Evolutionary conservation across 2,329 filamentous ascomycete species (phyloP).

Genomic region (Phaeophleospora eucalypticola): DNA sequence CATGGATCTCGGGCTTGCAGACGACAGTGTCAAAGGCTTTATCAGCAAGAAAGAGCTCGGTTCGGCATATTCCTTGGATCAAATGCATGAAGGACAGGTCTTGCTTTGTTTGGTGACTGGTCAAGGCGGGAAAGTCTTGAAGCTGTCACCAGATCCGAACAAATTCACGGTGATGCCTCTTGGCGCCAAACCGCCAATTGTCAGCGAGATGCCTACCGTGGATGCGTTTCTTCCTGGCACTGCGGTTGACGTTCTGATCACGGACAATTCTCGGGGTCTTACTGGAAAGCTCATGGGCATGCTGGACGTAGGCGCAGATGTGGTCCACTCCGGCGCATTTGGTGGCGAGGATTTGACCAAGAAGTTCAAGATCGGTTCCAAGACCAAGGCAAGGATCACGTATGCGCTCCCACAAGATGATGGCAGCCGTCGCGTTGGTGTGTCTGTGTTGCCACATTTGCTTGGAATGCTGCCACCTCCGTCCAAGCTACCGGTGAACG

Average conservation of each 20-base stretch:
- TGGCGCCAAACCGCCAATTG: slow-evolving; percentile 27
- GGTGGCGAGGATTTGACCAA: slow-evolving; percentile 64
- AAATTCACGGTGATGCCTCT: slow-evolving; percentile 22
- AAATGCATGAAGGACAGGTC: slow-evolving; percentile 76
- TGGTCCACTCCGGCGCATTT: slow-evolving; percentile 79
- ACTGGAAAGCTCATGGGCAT: slow-evolving; percentile 88
- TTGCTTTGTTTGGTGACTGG: slow-evolving; percentile 77
- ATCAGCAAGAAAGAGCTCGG: slow-evolving; percentile 80
- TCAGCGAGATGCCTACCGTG: slow-evolving; percentile 77
- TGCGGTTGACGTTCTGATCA: slow-evolving; percentile 78
- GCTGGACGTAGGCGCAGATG: slow-evolving; percentile 83
- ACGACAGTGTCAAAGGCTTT: slow-evolving; percentile 70
- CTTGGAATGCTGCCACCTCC: slow-evolving; percentile 54
- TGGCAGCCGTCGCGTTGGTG: slow-evolving; percentile 70
- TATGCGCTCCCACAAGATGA: slow-evolving; percentile 80
- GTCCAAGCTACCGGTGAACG: slow-evolving; percentile 34
- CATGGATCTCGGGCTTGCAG: slow-evolving; percentile 81
- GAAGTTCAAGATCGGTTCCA: slow-evolving; percentile 78
- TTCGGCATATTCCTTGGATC: slow-evolving; percentile 57
- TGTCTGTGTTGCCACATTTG: slow-evolving; percentile 85
- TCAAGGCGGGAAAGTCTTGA: slow-evolving; percentile 75
- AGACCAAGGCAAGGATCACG: slow-evolving; percentile 79
- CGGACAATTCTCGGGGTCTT: slow-evolving; percentile 71
- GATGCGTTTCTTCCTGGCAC: slow-evolving; percentile 88
- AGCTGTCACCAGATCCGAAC: slow-evolving; percentile 71